Percentiles rank a stretch among this genome's conserved stretches.
Evolutionary conservation across 1,284 basidiomycete genomes (phyloP).

Genomic region (Leccinum fallax): DNA sequence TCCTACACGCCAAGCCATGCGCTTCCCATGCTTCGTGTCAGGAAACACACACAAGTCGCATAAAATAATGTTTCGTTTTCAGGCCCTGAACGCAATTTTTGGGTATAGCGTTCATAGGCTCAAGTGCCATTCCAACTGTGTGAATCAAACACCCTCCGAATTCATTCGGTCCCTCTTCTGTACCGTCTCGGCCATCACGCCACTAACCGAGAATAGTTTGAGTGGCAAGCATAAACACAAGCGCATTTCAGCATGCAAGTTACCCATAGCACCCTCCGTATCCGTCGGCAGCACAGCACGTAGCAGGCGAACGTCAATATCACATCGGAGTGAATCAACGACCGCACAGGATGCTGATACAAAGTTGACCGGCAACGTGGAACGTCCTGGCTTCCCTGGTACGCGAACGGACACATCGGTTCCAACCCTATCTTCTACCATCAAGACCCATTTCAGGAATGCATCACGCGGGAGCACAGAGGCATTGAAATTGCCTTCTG

Average conservation of each 20-base stretch:
- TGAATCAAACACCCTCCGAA: slow-evolving; percentile 33
- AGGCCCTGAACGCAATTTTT: slow-evolving; percentile 64
- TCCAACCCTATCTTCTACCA: slow-evolving; percentile 29
- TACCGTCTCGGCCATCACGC: slow-evolving; percentile 33
- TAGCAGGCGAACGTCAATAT: slow-evolving; percentile 29
- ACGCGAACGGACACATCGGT: slow-evolving; percentile 20
- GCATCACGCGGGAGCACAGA: slow-evolving; percentile 19
- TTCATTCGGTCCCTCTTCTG: slow-evolving; percentile 61
- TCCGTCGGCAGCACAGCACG: slow-evolving; percentile 22
- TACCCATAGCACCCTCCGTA: slow-evolving; percentile 15
- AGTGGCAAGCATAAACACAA: slow-evolving; percentile 28
- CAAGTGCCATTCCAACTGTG: slow-evolving; percentile 43
- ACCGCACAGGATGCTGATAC: slow-evolving; percentile 14
- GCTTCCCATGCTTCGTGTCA: slow-evolving; percentile 10
- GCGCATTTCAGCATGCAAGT: slow-evolving; percentile 26
- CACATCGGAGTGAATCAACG: slow-evolving; percentile 24
- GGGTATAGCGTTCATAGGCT: slow-evolving; percentile 58
- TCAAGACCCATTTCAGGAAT: slow-evolving; percentile 19
- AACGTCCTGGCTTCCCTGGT: slow-evolving; percentile 14
- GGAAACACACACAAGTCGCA: neutral
- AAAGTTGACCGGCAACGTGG: neutral
- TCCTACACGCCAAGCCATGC: slow-evolving; percentile 4
- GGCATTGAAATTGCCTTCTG: slow-evolving; percentile 51
- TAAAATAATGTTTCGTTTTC: slow-evolving; percentile 11
- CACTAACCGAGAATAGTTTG: slow-evolving; percentile 33